A percentile compares a stretch with the other conserved stretches of the same genome.
These are phyloP conservation scores for Ophiostoma tasmaniense DNA, from an alignment of 2,329 filamentous ascomycete species.

Conservation along the genomic window DNA sequence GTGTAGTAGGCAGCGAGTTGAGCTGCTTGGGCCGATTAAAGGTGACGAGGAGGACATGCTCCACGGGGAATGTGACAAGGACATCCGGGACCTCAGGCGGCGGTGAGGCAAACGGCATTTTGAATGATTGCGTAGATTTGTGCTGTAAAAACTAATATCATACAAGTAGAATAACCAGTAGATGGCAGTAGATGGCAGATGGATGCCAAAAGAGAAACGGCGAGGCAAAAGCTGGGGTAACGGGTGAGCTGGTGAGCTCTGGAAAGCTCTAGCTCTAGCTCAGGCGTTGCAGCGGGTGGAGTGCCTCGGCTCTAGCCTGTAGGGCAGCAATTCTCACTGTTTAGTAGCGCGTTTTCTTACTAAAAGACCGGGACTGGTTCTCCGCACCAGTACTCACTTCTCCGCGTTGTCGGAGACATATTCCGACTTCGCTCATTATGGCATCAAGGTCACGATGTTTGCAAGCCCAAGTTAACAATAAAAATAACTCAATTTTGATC, in stretches of 20 bases:
- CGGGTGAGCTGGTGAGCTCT: background rate
- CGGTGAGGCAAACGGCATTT: constrained; percentile 24
- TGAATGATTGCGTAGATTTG: background rate
- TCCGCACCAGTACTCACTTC: background rate
- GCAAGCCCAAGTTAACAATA: background rate
- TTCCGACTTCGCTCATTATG: background rate
- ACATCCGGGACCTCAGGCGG: constrained; percentile 36
- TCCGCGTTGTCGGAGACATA: background rate
- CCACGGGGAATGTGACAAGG: constrained; percentile 41
- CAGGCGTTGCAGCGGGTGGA: background rate
- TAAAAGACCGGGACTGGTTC: background rate
- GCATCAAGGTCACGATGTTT: background rate
- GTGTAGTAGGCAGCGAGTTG: constrained; percentile 45
- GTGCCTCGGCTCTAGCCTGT: background rate
- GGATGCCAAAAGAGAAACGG: background rate
- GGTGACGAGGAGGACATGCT: constrained; percentile 50
- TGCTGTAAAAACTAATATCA: background rate
- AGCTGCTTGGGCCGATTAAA: constrained; percentile 50
- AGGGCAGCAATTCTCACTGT: background rate
- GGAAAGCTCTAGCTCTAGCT: background rate
- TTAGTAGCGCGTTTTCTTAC: background rate
- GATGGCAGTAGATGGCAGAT: background rate
- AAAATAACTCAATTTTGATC: background rate
- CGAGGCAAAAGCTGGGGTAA: background rate
- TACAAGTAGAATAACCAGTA: background rate